phyloP scores from a whole-genome alignment of 495 filamentous ascomycete genomes.

The Annulohypoxylon bovei region DNA sequence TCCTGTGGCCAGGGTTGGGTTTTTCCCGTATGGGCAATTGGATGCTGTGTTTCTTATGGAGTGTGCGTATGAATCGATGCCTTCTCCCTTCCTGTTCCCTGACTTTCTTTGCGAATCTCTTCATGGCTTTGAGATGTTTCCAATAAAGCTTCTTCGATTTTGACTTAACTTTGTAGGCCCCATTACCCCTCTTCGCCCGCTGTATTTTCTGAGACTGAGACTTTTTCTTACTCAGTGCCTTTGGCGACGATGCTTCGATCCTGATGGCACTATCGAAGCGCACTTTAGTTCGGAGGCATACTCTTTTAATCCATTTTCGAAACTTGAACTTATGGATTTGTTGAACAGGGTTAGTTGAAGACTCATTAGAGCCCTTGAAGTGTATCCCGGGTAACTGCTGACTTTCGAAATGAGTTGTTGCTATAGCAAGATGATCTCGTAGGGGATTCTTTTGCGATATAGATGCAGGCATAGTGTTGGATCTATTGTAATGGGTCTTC shows the following conservation, averaged over 20 bases:
- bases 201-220: conserved; percentile 11
- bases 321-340: conserved; percentile 40
- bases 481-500: conserved; percentile 2
- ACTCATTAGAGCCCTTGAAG: conserved; percentile 11
- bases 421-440: not conserved
- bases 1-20: conserved; percentile 9
- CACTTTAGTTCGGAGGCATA: conserved; percentile 37
- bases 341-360: conserved; percentile 25
- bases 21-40: conserved; percentile 29
- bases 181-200: not conserved
- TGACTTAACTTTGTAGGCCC: not conserved
- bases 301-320: conserved; percentile 39
- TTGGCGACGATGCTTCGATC: conserved; percentile 3
- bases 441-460: not conserved
- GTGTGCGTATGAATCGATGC: conserved; percentile 26
- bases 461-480: conserved; percentile 31
- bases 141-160: conserved; percentile 9
- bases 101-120: not conserved
- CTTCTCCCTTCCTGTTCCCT: conserved; percentile 1
- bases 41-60: conserved; percentile 30
- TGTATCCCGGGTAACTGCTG: conserved; percentile 4
- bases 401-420: not conserved
- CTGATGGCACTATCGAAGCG: conserved; percentile 34
- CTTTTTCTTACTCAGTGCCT: conserved; percentile 3
- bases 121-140: not conserved